These are phyloP conservation scores for Kondoa subrosea DNA, from an alignment of 768 basidiomycete species.

Conservation along the genomic window DNA sequence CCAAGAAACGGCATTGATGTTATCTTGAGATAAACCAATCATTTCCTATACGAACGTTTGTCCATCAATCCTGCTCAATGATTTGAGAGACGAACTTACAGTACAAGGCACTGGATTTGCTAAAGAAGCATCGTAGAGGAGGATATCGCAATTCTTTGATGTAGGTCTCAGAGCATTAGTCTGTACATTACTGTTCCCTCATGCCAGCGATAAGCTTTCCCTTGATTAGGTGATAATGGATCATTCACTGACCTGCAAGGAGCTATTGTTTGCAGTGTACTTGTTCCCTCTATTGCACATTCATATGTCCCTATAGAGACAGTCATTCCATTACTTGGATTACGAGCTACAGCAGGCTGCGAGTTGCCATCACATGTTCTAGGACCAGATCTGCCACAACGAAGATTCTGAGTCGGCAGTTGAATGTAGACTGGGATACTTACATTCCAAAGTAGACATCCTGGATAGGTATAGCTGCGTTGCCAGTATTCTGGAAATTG, in stretches of 20 bases:
- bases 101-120: not conserved
- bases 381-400: not conserved
- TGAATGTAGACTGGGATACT: not conserved
- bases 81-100: not conserved
- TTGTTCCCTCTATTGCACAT: not conserved
- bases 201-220: not conserved
- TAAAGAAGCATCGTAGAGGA: not conserved
- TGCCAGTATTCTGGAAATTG: not conserved
- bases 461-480: not conserved
- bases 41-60: not conserved
- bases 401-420: not conserved
- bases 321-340: not conserved
- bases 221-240: not conserved
- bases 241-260: not conserved
- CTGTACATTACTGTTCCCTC: not conserved
- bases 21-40: not conserved
- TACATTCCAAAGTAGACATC: not conserved
- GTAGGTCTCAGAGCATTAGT: not conserved
- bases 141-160: conserved; percentile 1
- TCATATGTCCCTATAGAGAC: not conserved
- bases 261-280: not conserved
- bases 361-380: not conserved
- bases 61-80: not conserved
- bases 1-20: not conserved
- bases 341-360: not conserved